Conservation (phyloP, 108 stramenopile genomes). For the Chaetoceros tenuissimus region DNA sequence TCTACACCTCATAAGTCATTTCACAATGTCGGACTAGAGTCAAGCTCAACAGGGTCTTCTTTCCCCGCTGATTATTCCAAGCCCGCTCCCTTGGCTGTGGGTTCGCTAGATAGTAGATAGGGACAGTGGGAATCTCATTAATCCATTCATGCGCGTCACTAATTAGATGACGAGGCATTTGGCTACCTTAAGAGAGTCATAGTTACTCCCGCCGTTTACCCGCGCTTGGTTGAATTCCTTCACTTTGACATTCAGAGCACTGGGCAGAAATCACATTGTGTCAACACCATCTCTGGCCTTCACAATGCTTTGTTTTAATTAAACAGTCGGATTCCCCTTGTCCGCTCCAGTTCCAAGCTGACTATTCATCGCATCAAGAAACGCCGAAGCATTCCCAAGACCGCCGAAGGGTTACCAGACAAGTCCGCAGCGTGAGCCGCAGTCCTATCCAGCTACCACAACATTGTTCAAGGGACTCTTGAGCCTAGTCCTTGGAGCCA, state of each 20-base stretch:
- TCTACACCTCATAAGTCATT: constrained; percentile 96
- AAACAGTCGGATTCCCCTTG: constrained; percentile 86
- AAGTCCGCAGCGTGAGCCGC: constrained; percentile 59
- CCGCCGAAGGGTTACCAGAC: constrained; percentile 42
- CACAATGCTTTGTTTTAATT: constrained; percentile 87
- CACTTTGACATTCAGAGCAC: constrained; percentile 88
- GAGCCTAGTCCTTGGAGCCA: constrained; percentile 82
- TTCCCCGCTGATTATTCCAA: constrained; percentile 86
- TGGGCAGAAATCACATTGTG: constrained; percentile 84
- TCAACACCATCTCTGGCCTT: constrained; percentile 79
- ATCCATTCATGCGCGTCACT: constrained; percentile 87
- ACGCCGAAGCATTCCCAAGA: constrained; percentile 44
- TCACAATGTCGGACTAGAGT: constrained; percentile 97
- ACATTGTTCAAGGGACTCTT: constrained; percentile 47
- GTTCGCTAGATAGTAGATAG: constrained; percentile 96
- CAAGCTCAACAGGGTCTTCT: constrained; percentile 98
- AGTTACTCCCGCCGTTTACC: constrained; percentile 90
- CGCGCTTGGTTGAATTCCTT: constrained; percentile 82
- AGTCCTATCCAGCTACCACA: constrained; percentile 62
- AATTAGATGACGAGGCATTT: constrained; percentile 87
- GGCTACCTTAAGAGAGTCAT: constrained; percentile 96
- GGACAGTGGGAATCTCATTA: constrained; percentile 92
- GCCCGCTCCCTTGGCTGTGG: constrained; percentile 95
- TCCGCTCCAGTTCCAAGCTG: constrained; percentile 81
- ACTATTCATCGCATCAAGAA: constrained; percentile 75